Evolutionary conservation across 1,139 yeast species (phyloP).

Genomic region (Kodamaea arcana): DNA sequence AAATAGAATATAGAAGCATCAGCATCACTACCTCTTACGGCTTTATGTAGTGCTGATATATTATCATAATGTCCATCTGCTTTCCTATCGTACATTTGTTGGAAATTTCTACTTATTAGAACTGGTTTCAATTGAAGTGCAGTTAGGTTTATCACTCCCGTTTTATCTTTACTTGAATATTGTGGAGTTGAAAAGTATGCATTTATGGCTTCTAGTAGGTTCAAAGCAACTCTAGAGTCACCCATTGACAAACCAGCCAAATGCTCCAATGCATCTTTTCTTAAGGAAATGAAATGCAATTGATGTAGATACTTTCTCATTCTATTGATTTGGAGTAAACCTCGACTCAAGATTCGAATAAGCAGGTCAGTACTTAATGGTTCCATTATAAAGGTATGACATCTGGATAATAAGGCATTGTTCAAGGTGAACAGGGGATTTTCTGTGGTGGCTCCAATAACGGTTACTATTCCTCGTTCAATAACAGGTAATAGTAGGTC

Average conservation of each 20-base stretch:
- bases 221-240: slow-evolving; percentile 81
- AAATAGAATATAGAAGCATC: slow-evolving; percentile 87
- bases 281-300: slow-evolving; percentile 47
- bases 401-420: slow-evolving; percentile 81
- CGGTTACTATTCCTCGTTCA: slow-evolving; percentile 61
- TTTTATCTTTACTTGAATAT: slow-evolving; percentile 19
- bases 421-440: slow-evolving; percentile 91
- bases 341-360: slow-evolving; percentile 56
- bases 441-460: slow-evolving; percentile 95
- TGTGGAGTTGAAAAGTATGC: slow-evolving; percentile 38
- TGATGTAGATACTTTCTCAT: slow-evolving; percentile 42
- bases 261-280: slow-evolving; percentile 58
- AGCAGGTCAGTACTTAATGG: slow-evolving; percentile 57
- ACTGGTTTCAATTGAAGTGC: slow-evolving; percentile 37
- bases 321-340: slow-evolving; percentile 57
- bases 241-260: slow-evolving; percentile 82
- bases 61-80: slow-evolving; percentile 95
- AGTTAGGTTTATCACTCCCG: slow-evolving; percentile 28
- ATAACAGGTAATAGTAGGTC: slow-evolving; percentile 75
- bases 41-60: slow-evolving; percentile 89
- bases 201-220: slow-evolving; percentile 56
- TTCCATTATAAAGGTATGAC: slow-evolving; percentile 80
- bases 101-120: slow-evolving; percentile 38
- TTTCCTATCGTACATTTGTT: slow-evolving; percentile 72
- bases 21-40: slow-evolving; percentile 81